phyloP scores from a whole-genome alignment of 106 monocot species.

The Acanthochlamys bracteata region DNA sequence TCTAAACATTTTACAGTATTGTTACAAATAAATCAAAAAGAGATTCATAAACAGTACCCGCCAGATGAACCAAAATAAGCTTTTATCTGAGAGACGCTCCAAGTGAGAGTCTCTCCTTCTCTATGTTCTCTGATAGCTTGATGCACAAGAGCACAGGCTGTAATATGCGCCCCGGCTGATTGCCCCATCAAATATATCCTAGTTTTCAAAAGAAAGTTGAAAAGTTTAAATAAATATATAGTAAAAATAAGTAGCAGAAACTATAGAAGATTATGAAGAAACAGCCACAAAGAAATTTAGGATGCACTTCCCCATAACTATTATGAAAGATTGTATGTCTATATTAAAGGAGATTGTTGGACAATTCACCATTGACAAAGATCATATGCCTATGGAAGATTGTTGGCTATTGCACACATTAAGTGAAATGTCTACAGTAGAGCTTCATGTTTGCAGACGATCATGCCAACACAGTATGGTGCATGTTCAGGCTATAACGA shows the following conservation, averaged over 20 bases:
- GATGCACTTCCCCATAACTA: no score
- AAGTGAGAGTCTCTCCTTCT: conserved; percentile 54
- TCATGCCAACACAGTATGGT: no score
- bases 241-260: not conserved
- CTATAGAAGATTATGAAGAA: not conserved
- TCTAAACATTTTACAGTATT: no score
- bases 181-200: conserved; percentile 96
- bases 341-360: no score
- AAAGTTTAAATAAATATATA: not conserved
- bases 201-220: not conserved
- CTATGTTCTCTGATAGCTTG: conserved; percentile 83
- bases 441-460: no score
- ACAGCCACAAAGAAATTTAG: no score
- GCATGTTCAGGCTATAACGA: no score
- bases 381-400: no score
- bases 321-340: no score
- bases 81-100: conserved; percentile 92
- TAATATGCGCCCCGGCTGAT: conserved; percentile 98
- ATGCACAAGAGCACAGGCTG: conserved; percentile 77
- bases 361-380: no score
- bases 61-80: conserved; percentile 90
- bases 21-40: not conserved
- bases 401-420: no score
- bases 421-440: no score
- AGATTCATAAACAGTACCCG: conserved; percentile 33